phyloP scores from a whole-genome alignment of 768 basidiomycete species.

The Kockovaella imperatae region DNA sequence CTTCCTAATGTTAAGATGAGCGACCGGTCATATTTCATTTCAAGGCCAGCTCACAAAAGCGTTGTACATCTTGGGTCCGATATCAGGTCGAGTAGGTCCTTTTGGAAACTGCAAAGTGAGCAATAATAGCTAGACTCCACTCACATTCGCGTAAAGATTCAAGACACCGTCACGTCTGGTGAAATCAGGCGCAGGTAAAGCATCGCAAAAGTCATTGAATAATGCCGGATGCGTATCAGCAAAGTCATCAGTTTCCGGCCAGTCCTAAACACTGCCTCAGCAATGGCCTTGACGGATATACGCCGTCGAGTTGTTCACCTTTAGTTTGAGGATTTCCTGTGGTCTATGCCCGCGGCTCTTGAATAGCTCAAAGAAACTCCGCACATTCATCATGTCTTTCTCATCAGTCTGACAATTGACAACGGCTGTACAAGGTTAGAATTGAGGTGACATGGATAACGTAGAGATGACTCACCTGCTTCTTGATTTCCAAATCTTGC shows the following conservation, averaged over 20 bases:
- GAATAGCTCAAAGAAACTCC: constrained; percentile 71
- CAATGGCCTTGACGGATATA: background rate
- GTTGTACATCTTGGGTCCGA: constrained; percentile 91
- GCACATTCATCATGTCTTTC: constrained; percentile 59
- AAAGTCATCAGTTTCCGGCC: constrained; percentile 85
- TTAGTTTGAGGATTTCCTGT: constrained; percentile 58
- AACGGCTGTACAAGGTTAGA: constrained; percentile 56
- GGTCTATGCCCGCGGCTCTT: constrained; percentile 56
- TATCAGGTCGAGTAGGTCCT: constrained; percentile 24
- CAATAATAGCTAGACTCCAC: constrained; percentile 1
- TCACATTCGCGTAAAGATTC: constrained; percentile 81
- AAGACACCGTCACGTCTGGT: constrained; percentile 81
- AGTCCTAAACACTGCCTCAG: constrained; percentile 55
- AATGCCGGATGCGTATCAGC: constrained; percentile 72
- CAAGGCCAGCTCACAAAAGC: constrained; percentile 52
- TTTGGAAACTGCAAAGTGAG: constrained; percentile 12
- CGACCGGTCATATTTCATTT: background rate
- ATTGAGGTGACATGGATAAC: background rate
- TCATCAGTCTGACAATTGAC: constrained; percentile 72
- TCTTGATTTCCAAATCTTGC: constrained; percentile 45
- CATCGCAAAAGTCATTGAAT: constrained; percentile 72
- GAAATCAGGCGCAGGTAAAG: constrained; percentile 80
- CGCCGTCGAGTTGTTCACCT: constrained; percentile 50
- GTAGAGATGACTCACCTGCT: constrained; percentile 26
- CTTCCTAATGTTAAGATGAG: constrained; percentile 47